phyloP scores from a whole-genome alignment of 257 asterid species.

The Handroanthus guayacan region DNA sequence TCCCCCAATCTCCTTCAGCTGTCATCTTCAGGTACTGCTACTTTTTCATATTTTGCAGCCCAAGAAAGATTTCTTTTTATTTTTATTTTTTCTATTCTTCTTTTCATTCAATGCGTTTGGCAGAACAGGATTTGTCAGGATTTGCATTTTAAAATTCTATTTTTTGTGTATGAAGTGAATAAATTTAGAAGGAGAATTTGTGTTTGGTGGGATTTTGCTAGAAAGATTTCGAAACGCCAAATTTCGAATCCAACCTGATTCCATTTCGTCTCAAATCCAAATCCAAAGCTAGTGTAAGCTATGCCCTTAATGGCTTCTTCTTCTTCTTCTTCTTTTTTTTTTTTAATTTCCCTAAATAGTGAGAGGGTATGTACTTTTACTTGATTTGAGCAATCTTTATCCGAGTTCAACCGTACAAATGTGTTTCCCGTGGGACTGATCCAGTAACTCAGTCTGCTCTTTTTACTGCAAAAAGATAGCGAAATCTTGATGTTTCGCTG shows the following conservation, averaged over 20 bases:
- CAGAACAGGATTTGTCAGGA: conserved; percentile 33
- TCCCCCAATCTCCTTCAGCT: conserved; percentile 43
- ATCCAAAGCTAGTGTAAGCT: background rate
- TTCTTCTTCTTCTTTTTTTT: background rate
- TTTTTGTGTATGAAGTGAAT: conserved; percentile 18
- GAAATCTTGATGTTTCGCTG: conserved; percentile 31
- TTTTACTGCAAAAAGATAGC: conserved; percentile 2
- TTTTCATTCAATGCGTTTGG: conserved; percentile 31
- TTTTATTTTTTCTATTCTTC: background rate
- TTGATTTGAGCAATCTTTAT: conserved; percentile 10
- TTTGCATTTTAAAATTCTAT: conserved; percentile 29
- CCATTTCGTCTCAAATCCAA: conserved; percentile 25
- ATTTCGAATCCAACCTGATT: conserved; percentile 4
- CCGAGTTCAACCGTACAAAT: conserved; percentile 7
- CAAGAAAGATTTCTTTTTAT: background rate
- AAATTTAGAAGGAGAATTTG: conserved; percentile 15
- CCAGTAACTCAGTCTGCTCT: conserved; percentile 11
- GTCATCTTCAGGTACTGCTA: conserved; percentile 45
- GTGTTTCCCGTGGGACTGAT: conserved; percentile 22
- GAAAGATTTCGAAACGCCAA: conserved; percentile 24
- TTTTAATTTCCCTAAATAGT: conserved; percentile 25
- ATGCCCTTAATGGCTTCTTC: background rate
- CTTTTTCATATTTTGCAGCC: conserved; percentile 23
- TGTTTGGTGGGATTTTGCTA: conserved; percentile 24
- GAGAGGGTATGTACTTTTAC: conserved; percentile 20